phyloP scores from a whole-genome alignment of 176 grass and related monocot genomes.

The Zoysia japonica region DNA sequence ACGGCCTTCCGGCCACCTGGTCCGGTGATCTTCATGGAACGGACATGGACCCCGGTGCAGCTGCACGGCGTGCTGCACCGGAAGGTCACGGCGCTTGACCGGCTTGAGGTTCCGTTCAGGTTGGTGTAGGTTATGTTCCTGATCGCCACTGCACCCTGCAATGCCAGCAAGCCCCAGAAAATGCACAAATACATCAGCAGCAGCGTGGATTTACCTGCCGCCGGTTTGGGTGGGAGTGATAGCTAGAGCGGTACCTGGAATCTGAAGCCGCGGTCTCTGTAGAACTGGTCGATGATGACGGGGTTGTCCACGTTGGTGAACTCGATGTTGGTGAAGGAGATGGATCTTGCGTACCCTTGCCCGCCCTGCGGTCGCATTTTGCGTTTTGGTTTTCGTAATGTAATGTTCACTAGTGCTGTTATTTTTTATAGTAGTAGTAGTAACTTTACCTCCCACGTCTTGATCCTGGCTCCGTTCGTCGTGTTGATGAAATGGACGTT shows the following conservation, averaged over 20 bases:
- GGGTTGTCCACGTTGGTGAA: conserved; percentile 43
- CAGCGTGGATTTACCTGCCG: neutral
- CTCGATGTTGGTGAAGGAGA: conserved; percentile 36
- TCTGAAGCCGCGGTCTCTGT: neutral
- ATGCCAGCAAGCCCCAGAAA: neutral
- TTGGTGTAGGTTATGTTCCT: conserved; percentile 36
- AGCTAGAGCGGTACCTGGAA: neutral
- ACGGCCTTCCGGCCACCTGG: neutral
- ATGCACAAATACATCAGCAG: neutral
- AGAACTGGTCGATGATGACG: conserved; percentile 49
- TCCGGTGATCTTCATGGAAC: neutral
- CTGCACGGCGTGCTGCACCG: conserved; percentile 30
- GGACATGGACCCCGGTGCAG: conserved; percentile 31
- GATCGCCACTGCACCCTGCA: conserved; percentile 31
- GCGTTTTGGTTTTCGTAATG: too few species aligned
- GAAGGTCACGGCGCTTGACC: conserved; percentile 17
- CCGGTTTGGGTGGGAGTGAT: too few species aligned
- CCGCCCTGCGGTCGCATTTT: conserved; percentile 24
- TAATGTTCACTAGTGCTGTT: too few species aligned
- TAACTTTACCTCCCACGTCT: conserved; percentile 52
- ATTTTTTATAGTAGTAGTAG: neutral
- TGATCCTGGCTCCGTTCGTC: conserved; percentile 56
- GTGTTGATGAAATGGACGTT: conserved; percentile 38
- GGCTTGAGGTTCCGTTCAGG: conserved; percentile 24
- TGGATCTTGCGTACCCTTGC: conserved; percentile 39